Percentiles rank a stretch among this genome's conserved stretches.
These are phyloP conservation scores for Lavandula angustifolia DNA, from an alignment of 257 asterid genomes.

Conservation along the genomic window DNA sequence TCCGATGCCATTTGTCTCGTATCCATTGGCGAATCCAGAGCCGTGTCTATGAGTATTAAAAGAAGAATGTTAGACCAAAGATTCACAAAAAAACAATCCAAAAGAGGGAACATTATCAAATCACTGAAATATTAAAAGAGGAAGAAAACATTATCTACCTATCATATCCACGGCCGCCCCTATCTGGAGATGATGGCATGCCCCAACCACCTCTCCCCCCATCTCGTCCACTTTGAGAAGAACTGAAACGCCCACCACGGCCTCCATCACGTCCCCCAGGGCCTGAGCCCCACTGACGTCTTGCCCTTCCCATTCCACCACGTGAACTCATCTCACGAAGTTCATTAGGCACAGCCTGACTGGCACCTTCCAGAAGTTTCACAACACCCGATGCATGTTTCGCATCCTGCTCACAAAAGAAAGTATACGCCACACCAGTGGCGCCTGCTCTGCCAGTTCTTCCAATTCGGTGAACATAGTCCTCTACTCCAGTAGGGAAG, in stretches of 20 bases:
- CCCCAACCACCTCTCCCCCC: constrained; percentile 57
- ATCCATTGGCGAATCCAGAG: constrained; percentile 34
- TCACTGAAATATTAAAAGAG: background rate
- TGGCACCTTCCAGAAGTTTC: constrained; percentile 88
- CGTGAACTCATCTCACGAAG: constrained; percentile 77
- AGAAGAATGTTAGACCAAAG: background rate
- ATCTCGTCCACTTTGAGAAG: constrained; percentile 51
- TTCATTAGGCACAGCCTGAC: constrained; percentile 77
- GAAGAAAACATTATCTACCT: constrained; percentile 41
- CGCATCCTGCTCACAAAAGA: constrained; percentile 77
- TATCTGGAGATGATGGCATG: constrained; percentile 34
- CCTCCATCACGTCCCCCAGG: constrained; percentile 64
- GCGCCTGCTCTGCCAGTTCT: constrained; percentile 99
- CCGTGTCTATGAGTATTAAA: constrained; percentile 39
- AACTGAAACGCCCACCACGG: constrained; percentile 55
- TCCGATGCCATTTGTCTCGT: constrained; percentile 38
- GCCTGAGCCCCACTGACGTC: constrained; percentile 80
- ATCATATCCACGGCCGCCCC: constrained; percentile 51
- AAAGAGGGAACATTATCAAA: background rate
- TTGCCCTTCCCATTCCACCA: constrained; percentile 74
- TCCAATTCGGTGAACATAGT: constrained; percentile 98
- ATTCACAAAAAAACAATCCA: background rate
- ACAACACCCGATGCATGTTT: constrained; percentile 82
- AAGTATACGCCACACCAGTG: constrained; percentile 82
- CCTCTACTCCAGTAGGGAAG: constrained; percentile 95